phyloP scores from a whole-genome alignment of 2,329 filamentous ascomycete species.

The Trichoderma aggressivum region DNA sequence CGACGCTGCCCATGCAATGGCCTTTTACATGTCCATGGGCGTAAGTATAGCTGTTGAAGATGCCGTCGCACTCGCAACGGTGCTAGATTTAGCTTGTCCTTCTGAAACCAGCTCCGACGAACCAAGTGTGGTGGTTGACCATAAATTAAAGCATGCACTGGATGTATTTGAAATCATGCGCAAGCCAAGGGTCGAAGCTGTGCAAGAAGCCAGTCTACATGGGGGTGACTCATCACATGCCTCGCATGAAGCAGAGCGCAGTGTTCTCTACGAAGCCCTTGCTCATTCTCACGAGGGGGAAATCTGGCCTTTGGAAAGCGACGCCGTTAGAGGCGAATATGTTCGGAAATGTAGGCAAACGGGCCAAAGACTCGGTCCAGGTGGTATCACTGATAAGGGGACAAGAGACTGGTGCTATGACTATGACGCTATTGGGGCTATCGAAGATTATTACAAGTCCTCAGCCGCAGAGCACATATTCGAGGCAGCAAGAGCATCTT shows the following conservation, averaged over 20 bases:
- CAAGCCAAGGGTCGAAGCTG: slow-evolving; percentile 17
- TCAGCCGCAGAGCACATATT: not conserved
- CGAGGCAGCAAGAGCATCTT: not conserved
- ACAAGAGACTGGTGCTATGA: slow-evolving; percentile 20
- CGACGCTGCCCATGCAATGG: slow-evolving; percentile 24
- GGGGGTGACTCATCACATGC: slow-evolving; percentile 19
- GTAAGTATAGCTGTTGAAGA: slow-evolving; percentile 24
- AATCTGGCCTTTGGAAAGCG: not conserved
- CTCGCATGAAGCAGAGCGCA: slow-evolving; percentile 1
- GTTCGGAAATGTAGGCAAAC: not conserved
- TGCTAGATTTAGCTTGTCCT: slow-evolving; percentile 18
- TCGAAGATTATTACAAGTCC: not conserved
- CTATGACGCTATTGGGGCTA: slow-evolving; percentile 15
- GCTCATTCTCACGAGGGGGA: not conserved
- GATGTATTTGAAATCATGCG: slow-evolving; percentile 15
- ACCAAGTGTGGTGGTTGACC: not conserved
- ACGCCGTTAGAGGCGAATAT: not conserved
- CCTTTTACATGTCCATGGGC: slow-evolving; percentile 24
- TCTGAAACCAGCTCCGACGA: not conserved
- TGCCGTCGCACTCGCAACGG: slow-evolving; percentile 20
- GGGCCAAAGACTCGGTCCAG: not conserved
- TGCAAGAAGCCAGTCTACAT: slow-evolving; percentile 21
- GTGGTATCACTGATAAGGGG: slow-evolving; percentile 12
- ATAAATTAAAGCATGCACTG: slow-evolving; percentile 9
- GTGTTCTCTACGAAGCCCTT: slow-evolving; percentile 17